Evolutionary conservation across 2,329 filamentous ascomycete genomes (phyloP).

Genomic region (Phialemonium atrogriseum): DNA sequence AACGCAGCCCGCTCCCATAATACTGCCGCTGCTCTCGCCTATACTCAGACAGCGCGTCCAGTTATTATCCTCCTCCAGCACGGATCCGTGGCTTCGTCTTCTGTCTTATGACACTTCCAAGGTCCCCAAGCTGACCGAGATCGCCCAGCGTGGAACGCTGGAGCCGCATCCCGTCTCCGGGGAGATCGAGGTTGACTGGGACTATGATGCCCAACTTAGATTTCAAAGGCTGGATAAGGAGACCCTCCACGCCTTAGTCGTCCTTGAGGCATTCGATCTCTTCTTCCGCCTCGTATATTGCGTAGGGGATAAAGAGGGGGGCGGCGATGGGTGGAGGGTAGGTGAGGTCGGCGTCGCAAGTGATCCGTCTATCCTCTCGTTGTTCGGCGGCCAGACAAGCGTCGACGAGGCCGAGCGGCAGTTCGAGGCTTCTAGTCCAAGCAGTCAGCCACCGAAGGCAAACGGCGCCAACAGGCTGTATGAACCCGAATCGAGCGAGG

Average conservation of each 20-base stretch:
- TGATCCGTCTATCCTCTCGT: conserved; percentile 44
- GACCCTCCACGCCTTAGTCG: conserved; percentile 61
- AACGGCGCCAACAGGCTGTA: conserved; percentile 8
- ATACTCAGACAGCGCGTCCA: conserved; percentile 59
- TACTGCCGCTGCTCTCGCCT: conserved; percentile 54
- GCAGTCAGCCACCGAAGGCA: neutral
- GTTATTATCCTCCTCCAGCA: conserved; percentile 50
- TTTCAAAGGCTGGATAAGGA: conserved; percentile 67
- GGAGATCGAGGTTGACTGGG: conserved; percentile 67
- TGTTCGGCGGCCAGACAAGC: conserved; percentile 40
- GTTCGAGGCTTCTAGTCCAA: conserved; percentile 22
- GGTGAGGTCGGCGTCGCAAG: conserved; percentile 60
- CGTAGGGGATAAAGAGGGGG: conserved; percentile 52
- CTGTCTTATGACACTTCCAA: conserved; percentile 59
- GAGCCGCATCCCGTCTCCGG: conserved; percentile 77
- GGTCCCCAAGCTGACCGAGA: conserved; percentile 47
- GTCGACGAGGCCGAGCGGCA: conserved; percentile 54
- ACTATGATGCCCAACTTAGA: conserved; percentile 51
- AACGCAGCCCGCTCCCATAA: conserved; percentile 43
- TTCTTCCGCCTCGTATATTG: conserved; percentile 63
- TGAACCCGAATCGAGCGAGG: conserved; percentile 11
- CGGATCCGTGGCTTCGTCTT: conserved; percentile 65
- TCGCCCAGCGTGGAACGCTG: conserved; percentile 54
- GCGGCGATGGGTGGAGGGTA: conserved; percentile 60
- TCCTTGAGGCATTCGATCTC: conserved; percentile 49